Base-by-base conservation (phyloP, 1,139 yeast species). In the Petasospora rhodanensis region DNA sequence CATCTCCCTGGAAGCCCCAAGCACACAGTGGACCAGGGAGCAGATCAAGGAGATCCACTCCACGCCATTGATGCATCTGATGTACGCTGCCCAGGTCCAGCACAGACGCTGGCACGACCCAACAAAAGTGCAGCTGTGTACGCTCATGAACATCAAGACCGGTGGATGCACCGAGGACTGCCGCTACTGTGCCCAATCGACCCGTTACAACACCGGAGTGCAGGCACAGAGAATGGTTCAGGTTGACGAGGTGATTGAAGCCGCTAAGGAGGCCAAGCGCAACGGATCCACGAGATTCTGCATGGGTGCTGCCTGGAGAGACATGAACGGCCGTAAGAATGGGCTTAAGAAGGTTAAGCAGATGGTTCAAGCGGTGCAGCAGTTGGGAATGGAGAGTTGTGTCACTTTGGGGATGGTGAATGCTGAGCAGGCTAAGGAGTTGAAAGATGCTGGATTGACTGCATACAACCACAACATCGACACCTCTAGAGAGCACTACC, bases 221-320 rank as follows among this genome's bases (percentile, higher is more conserved):
- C 64, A 77, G 45, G 87, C 91, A 2, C 81, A 76, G 39, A 76
- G 76, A 50, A 59, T 81, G 59, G 68, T 80, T 15, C 61, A 66
- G 17, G 54, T 80, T 11, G 87, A 79, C 3, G 67, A 68, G 18
- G 91, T 83, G 1, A 60, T 79, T 51, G 67, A 61, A 31, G 79
- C 76, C 27, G 93, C 93, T 0, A 60, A 59, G 29, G 68, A 68
- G 33, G 91, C 93, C 6, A 78, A 79, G 48, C 61, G 52, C 6
- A 80, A 80, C 43, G 91, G 91, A 0, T 73, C 82, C 1, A 82
- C 93, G 0, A 64, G 94, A 41, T 82, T 82, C 51, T 82, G 94
- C 53, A 76, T 82, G 79, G 94, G 93, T 27, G 86, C 91, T 10
- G 94, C 93, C 2, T 83, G 91, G 91, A 68, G 94, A 53, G 91